Conservation (phyloP, 306 rosid genomes). For the Vachellia collinsii region DNA sequence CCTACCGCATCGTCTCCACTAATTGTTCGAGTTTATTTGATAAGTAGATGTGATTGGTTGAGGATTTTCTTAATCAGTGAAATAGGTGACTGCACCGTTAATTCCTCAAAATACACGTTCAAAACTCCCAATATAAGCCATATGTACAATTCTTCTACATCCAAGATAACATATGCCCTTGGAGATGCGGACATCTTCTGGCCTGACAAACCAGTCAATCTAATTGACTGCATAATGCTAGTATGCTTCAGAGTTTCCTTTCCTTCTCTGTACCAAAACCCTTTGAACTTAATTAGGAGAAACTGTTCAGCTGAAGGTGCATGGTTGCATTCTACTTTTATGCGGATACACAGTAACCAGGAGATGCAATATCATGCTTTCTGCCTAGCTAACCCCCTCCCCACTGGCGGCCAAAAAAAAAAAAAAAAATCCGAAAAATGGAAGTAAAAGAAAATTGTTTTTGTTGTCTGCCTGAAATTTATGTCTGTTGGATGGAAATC, state of each 20-base stretch:
- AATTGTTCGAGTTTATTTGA: background rate
- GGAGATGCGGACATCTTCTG: background rate
- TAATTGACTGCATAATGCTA: background rate
- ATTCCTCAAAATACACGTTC: background rate
- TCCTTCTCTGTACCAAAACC: background rate
- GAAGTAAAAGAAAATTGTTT: background rate
- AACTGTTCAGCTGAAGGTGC: background rate
- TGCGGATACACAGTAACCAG: background rate
- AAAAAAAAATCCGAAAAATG: background rate
- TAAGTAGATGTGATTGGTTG: background rate
- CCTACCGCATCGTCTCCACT: background rate
- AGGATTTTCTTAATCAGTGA: background rate
- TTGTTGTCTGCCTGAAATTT: background rate
- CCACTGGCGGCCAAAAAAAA: background rate
- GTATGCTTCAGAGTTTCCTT: background rate
- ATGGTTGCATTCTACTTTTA: background rate
- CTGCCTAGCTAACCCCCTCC: background rate
- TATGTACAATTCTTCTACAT: background rate
- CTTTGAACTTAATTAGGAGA: background rate
- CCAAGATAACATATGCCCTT: background rate
- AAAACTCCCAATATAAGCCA: background rate
- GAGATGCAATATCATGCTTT: slow-evolving; percentile 3
- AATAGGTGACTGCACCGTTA: background rate
- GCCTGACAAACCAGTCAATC: background rate
- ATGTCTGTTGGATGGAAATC: slow-evolving; percentile 9